Conservation (phyloP, 2,329 filamentous ascomycete genomes). For the Penicillium sp. region DNA sequence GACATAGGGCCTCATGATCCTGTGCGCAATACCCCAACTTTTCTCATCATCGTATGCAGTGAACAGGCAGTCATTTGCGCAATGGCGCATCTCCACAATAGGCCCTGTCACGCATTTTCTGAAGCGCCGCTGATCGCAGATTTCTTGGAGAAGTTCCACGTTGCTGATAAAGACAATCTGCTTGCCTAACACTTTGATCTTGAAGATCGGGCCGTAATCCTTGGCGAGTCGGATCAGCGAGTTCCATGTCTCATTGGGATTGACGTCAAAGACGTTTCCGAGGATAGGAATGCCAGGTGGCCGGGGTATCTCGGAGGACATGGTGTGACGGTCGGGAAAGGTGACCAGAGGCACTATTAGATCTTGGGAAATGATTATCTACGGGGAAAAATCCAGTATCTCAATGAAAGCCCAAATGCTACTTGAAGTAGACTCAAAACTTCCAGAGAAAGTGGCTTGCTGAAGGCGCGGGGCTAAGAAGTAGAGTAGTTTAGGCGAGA, state of each 20-base stretch:
- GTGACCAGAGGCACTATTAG: background rate
- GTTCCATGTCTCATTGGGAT: constrained; percentile 52
- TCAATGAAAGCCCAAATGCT: background rate
- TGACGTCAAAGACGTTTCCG: constrained; percentile 55
- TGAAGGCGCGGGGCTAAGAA: too few relatives aligned
- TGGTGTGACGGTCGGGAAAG: background rate
- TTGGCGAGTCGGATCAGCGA: constrained; percentile 53
- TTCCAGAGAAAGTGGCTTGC: too few relatives aligned
- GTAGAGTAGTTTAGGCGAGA: too few relatives aligned
- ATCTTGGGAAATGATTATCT: background rate
- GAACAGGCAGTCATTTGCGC: constrained; percentile 67
- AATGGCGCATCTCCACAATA: constrained; percentile 59
- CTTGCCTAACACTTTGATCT: constrained; percentile 52
- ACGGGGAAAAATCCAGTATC: background rate
- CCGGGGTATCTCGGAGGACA: constrained; percentile 46
- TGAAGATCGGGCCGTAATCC: constrained; percentile 60
- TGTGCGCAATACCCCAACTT: constrained; percentile 67
- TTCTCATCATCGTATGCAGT: constrained; percentile 53
- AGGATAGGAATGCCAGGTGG: constrained; percentile 54
- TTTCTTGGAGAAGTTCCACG: constrained; percentile 61
- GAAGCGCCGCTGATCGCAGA: constrained; percentile 68
- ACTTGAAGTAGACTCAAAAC: too few relatives aligned
- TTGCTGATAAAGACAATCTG: constrained; percentile 55
- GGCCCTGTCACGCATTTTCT: constrained; percentile 52
- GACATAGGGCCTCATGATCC: constrained; percentile 50